phyloP scores from a whole-genome alignment of 306 rosid species.

The Dalbergia cultrata region DNA sequence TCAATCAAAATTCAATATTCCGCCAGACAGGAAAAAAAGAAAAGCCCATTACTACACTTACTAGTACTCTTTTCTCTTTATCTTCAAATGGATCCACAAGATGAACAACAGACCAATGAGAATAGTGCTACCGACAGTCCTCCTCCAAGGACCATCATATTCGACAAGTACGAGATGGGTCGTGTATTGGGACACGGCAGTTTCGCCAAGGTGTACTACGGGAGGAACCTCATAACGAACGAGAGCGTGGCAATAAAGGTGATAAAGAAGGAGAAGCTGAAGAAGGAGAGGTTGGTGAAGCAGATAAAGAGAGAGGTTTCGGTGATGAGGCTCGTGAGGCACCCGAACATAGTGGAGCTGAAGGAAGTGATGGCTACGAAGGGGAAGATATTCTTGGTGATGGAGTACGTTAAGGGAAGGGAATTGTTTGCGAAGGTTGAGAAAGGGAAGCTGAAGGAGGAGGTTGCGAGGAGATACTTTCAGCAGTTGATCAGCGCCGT shows the following conservation, averaged over 20 bases:
- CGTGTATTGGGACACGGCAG: conserved; percentile 77
- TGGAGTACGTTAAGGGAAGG: conserved; percentile 80
- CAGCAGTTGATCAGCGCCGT: conserved; percentile 73
- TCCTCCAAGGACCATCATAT: conserved; percentile 52
- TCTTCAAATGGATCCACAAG: background rate
- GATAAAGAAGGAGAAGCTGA: conserved; percentile 67
- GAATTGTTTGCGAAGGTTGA: conserved; percentile 68
- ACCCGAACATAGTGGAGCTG: conserved; percentile 77
- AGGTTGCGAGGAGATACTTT: conserved; percentile 70
- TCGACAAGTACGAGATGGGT: conserved; percentile 84
- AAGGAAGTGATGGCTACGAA: conserved; percentile 94
- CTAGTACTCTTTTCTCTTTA: background rate
- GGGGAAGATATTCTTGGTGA: conserved; percentile 67
- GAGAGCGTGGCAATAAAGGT: conserved; percentile 87
- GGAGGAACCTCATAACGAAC: conserved; percentile 54
- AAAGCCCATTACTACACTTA: too few species aligned
- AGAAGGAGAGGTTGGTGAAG: conserved; percentile 67
- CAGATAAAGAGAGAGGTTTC: conserved; percentile 87
- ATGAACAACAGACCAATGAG: background rate
- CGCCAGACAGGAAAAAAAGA: too few species aligned
- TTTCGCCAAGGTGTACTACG: conserved; percentile 79
- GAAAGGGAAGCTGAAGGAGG: conserved; percentile 70
- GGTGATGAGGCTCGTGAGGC: conserved; percentile 73
- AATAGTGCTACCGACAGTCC: too few species aligned
- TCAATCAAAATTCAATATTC: too few species aligned